Percentiles rank a stretch among this genome's conserved stretches.
Conservation (phyloP, 2,329 filamentous ascomycete genomes). For the Canariomyces notabilis region DNA sequence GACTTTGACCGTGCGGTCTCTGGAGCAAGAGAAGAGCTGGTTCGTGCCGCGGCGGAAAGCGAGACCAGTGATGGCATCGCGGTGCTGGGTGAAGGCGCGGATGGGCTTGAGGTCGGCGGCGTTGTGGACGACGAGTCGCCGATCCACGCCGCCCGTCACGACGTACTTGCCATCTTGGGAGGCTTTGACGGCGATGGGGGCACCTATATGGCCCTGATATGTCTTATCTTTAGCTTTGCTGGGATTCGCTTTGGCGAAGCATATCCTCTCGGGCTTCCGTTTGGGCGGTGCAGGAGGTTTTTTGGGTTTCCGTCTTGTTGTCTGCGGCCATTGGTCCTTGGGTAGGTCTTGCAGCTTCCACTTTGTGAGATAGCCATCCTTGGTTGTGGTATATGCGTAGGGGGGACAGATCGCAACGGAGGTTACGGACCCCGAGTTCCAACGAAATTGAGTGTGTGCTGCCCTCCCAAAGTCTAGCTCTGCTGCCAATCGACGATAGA, state of each 20-base stretch:
- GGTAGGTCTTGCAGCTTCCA: constrained; percentile 74
- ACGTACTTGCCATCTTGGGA: constrained; percentile 87
- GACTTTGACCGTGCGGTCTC: constrained; percentile 89
- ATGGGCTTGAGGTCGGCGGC: constrained; percentile 71
- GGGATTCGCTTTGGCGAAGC: constrained; percentile 57
- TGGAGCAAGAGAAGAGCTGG: constrained; percentile 85
- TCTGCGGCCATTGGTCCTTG: constrained; percentile 54
- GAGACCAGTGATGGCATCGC: constrained; percentile 78
- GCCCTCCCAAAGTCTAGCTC: constrained; percentile 66
- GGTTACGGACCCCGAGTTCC: constrained; percentile 73
- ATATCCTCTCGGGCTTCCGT: constrained; percentile 58
- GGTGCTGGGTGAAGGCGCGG: constrained; percentile 84
- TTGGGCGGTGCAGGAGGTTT: constrained; percentile 54
- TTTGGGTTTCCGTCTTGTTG: constrained; percentile 53
- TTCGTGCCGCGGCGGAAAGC: constrained; percentile 84
- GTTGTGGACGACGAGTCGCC: constrained; percentile 82
- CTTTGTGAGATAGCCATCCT: constrained; percentile 79
- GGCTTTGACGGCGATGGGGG: constrained; percentile 78
- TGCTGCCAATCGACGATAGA: constrained; percentile 75
- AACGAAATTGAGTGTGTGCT: constrained; percentile 67
- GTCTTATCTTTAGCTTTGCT: constrained; percentile 56
- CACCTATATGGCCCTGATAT: constrained; percentile 71
- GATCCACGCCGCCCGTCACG: constrained; percentile 82
- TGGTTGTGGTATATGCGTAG: constrained; percentile 82
- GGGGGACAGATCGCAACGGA: constrained; percentile 73